Evolutionary conservation across 805 yeast genomes (phyloP), one percentile per base, ranked within the genome.

Genomic region (Pichia sporocuriosa): DNA sequence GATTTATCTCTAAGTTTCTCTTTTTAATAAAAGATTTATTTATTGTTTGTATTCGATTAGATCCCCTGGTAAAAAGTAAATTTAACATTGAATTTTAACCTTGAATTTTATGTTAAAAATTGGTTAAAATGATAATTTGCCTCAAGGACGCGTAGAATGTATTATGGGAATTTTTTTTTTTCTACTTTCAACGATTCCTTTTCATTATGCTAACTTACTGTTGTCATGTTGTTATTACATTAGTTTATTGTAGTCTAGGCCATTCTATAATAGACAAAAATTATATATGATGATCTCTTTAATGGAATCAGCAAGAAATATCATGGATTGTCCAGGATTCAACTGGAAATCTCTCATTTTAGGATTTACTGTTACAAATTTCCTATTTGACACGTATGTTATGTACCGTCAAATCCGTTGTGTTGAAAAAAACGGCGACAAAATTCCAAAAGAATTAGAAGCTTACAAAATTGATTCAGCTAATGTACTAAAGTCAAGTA

Each of bases 321-420:
- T 73, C 26, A 65, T 82, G 45, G 95, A 87, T 57, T 67, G 64
- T 37, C 81, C 93, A 4, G 69, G 71, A 13, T 74, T 86, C 54
- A 74, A 87, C 47, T 93, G 96, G 96, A 87, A 86, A 57, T 54
- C 70, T 11, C 67, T 89, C 33, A 75, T 90, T 35, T 59, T 84
- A 34, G 84, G 88, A 1, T 78, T 87, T 55, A 73, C 94, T 4
- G 67, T 81, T 13, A 84, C 84, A 25, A 84, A 87, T 57, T 87
- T 73, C 55, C 62, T 71, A 4, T 88, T 88, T 58, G 93, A 86
- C 52, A 70, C 82, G 4, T 81, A 81, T 57, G 67, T 93, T 40
- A 74, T 79, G 35, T 73, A 70, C 50, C 81, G 97, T 54, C 97
- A 93, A 61, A 84, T 82, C 58, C 50, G 47, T 42, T 81, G 80